Base-by-base conservation (phyloP, 2,329 filamentous ascomycete species). In the Talaromyces sp. region DNA sequence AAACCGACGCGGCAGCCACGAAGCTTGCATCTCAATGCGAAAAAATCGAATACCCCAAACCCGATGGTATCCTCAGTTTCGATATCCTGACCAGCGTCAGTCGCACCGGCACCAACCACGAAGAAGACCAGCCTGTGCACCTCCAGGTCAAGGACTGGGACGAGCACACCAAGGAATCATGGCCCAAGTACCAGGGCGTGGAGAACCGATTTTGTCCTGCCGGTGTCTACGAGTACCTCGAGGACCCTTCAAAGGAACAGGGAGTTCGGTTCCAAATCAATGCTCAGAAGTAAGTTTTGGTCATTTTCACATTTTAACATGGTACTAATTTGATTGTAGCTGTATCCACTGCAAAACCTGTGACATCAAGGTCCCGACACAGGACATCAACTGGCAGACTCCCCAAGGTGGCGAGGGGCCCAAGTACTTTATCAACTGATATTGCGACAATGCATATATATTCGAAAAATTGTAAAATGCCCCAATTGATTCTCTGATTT, bases 261-360 rank as follows among this genome's bases (percentile, higher is more conserved):
- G 95, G 95, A 8, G 92, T 99, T 68, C 84, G 93, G 62, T 99
- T 99, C 81, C 94, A 98, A 79, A 99, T 99, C 74, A 98, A 98
- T 72, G 81, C 93, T 56, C 94, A 98, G 76, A 98, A 97, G 92
- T 96, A 83, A 86, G 91, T 87, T 40, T 42, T 60, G 12, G 50
- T 42, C 16, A 5, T 23, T 16, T 28, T 34, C 18, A 18, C 3
- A 23, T 12, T 47, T 18, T 23, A 14, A 31, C 60, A 27, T 36
- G n/a, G 44, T 60, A 67, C 71, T 65, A 70, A 62, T 23, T 23
- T 5, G 14, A 27, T 50, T 50, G 56, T 71, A 96, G 93, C 79
- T 99, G 95, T 76, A 96, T 99, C 67, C 95, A 99, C 79, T 99
- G 95, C 84, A 99, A 99, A 85, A 99, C 95, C 14, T 99, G 95